phyloP scores from a whole-genome alignment of 2,329 filamentous ascomycete species.

The Ophiognomonia clavigignenti-juglandacearum region DNA sequence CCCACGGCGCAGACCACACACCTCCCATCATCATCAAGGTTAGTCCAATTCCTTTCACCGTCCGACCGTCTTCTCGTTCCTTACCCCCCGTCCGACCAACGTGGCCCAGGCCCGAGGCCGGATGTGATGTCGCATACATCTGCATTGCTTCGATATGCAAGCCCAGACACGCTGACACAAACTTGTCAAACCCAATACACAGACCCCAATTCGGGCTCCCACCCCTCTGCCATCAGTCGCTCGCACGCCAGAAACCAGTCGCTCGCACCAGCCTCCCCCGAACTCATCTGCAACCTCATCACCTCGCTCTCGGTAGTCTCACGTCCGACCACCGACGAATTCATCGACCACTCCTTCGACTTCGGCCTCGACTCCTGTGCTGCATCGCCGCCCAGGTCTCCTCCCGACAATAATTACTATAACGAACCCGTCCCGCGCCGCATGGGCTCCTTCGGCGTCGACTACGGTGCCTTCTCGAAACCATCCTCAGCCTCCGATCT shows the following conservation, averaged over 20 bases:
- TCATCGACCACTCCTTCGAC: slow-evolving; percentile 54
- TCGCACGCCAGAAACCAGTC: slow-evolving; percentile 9
- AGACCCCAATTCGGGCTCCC: slow-evolving; percentile 13
- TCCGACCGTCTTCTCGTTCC: too few species aligned
- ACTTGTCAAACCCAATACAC: slow-evolving; percentile 5
- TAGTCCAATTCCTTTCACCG: not conserved
- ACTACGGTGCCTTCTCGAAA: slow-evolving; percentile 62
- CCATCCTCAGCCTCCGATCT: slow-evolving; percentile 44
- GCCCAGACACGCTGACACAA: slow-evolving; percentile 12
- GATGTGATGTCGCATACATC: too few species aligned
- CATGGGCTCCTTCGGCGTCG: slow-evolving; percentile 61
- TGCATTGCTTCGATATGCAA: too few species aligned
- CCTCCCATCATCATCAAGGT: slow-evolving; percentile 8
- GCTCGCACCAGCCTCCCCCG: slow-evolving; percentile 51
- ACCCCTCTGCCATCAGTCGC: slow-evolving; percentile 2
- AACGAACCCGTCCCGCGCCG: slow-evolving; percentile 32
- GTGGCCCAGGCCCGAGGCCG: too few species aligned
- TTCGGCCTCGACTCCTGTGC: slow-evolving; percentile 26
- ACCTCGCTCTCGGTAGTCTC: slow-evolving; percentile 66
- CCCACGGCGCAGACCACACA: slow-evolving; percentile 9
- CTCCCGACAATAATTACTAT: too few species aligned
- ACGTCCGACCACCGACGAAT: slow-evolving; percentile 62
- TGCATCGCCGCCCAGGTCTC: not conserved
- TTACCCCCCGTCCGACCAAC: too few species aligned
- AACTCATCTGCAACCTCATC: slow-evolving; percentile 66